phyloP scores from a whole-genome alignment of 208 protist species.

The Leishmania gerbilli region DNA sequence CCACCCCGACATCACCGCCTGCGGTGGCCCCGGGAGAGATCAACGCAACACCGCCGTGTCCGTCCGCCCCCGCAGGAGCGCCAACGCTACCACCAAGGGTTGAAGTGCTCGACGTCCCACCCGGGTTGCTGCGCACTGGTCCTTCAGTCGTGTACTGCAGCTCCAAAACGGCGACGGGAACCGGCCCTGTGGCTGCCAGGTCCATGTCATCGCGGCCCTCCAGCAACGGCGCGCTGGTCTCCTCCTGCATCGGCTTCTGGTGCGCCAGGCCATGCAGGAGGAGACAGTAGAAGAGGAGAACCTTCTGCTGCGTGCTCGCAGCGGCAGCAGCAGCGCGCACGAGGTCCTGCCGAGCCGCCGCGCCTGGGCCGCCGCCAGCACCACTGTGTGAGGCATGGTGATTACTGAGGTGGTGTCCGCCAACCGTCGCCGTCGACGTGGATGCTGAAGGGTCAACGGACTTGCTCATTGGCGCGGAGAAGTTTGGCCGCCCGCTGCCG shows the following conservation, averaged over 20 bases:
- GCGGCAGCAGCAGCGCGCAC: constrained; percentile 19
- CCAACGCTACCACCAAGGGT: constrained; percentile 4
- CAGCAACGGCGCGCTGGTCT: neutral
- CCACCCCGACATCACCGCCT: neutral
- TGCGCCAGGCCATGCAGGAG: constrained; percentile 37
- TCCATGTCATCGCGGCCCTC: constrained; percentile 9
- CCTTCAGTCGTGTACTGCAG: constrained; percentile 42
- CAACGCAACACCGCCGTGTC: neutral
- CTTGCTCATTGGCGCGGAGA: constrained; percentile 14
- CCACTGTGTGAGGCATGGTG: neutral
- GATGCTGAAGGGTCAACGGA: constrained; percentile 2
- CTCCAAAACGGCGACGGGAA: constrained; percentile 58
- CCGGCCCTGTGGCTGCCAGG: constrained; percentile 4
- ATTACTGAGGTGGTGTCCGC: constrained; percentile 7
- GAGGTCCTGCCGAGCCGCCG: constrained; percentile 1
- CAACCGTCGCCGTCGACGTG: constrained; percentile 2
- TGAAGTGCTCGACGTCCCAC: neutral
- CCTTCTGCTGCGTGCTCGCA: constrained; percentile 34
- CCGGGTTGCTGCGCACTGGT: constrained; percentile 21
- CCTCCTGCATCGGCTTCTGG: neutral
- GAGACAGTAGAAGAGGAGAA: constrained; percentile 55
- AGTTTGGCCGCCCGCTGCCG: constrained; percentile 8
- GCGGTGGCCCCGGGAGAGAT: constrained; percentile 1
- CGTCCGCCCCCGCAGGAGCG: neutral
- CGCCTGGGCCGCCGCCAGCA: neutral